Percentiles rank a stretch among this genome's conserved stretches.
phyloP scores from a whole-genome alignment of 2,329 filamentous ascomycete species.

The Colletotrichum sansevieriae region DNA sequence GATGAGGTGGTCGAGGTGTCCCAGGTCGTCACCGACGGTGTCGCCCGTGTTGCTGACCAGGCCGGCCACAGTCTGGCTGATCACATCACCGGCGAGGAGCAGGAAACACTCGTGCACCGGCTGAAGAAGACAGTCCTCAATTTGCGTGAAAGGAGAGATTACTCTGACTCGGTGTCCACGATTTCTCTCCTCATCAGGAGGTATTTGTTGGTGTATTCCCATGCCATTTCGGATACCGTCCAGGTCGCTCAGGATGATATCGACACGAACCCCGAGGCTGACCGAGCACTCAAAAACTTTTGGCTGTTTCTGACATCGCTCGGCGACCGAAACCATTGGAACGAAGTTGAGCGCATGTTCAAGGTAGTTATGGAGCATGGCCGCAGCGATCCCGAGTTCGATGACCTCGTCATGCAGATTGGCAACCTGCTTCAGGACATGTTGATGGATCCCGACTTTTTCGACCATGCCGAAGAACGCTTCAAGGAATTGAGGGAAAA shows the following conservation, averaged over 20 bases:
- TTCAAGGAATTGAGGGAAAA: constrained; percentile 65
- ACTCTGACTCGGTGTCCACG: constrained; percentile 86
- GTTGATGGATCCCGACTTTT: constrained; percentile 87
- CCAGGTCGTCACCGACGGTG: constrained; percentile 65
- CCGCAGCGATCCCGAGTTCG: constrained; percentile 84
- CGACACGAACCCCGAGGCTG: constrained; percentile 78
- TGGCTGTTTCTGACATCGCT: constrained; percentile 86
- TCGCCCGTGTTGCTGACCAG: constrained; percentile 66
- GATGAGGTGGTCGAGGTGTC: constrained; percentile 68
- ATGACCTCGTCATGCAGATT: constrained; percentile 79
- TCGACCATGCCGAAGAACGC: constrained; percentile 76
- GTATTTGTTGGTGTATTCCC: constrained; percentile 83
- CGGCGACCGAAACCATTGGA: constrained; percentile 80
- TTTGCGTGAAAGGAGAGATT: constrained; percentile 82
- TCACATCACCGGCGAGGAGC: constrained; percentile 79
- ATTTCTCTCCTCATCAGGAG: constrained; percentile 81
- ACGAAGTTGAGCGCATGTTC: constrained; percentile 77
- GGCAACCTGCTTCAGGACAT: constrained; percentile 83
- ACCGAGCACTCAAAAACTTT: constrained; percentile 82
- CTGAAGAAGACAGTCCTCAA: constrained; percentile 82
- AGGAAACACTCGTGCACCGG: constrained; percentile 78
- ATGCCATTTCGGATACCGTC: constrained; percentile 75
- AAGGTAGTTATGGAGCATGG: constrained; percentile 80
- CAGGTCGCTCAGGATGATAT: constrained; percentile 78
- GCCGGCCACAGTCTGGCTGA: constrained; percentile 79